Evolutionary conservation across 1,284 basidiomycete species (phyloP).

Genomic region (Neonothopanus nambi): DNA sequence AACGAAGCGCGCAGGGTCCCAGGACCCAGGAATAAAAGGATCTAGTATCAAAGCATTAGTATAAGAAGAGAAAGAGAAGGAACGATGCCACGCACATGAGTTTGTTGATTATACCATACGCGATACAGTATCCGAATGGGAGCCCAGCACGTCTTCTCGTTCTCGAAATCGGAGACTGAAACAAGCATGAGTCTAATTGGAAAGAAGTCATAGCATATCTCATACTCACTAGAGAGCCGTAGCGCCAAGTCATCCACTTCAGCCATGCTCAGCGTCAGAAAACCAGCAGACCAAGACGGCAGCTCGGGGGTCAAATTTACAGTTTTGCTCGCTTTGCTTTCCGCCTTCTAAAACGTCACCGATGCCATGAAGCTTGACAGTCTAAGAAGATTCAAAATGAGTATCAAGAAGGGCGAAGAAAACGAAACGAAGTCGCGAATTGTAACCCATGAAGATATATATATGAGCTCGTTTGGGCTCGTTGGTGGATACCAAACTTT

Average conservation of each 20-base stretch:
- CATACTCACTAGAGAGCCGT: conserved; percentile 72
- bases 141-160: conserved; percentile 65
- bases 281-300: conserved; percentile 71
- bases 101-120: conserved; percentile 58
- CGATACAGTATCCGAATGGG: conserved; percentile 68
- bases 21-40: conserved; percentile 80
- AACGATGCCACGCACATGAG: conserved; percentile 42
- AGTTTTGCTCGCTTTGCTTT: conserved; percentile 59
- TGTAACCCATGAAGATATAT: conserved; percentile 87
- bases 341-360: conserved; percentile 33
- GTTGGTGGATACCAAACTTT: conserved; percentile 80
- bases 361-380: conserved; percentile 73
- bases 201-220: conserved; percentile 19
- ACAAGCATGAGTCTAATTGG: background rate
- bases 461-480: conserved; percentile 74
- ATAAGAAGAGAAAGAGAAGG: conserved; percentile 1
- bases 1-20: conserved; percentile 87
- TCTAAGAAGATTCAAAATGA: conserved; percentile 40
- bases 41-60: conserved; percentile 53
- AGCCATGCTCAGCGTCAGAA: conserved; percentile 62
- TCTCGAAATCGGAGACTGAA: conserved; percentile 61
- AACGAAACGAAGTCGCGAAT: conserved; percentile 47
- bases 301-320: conserved; percentile 78
- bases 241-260: conserved; percentile 76
- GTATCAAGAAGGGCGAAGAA: conserved; percentile 3